phyloP scores from a whole-genome alignment of 108 stramenopile species.

The Pinguiococcus pyrenoidosus region DNA sequence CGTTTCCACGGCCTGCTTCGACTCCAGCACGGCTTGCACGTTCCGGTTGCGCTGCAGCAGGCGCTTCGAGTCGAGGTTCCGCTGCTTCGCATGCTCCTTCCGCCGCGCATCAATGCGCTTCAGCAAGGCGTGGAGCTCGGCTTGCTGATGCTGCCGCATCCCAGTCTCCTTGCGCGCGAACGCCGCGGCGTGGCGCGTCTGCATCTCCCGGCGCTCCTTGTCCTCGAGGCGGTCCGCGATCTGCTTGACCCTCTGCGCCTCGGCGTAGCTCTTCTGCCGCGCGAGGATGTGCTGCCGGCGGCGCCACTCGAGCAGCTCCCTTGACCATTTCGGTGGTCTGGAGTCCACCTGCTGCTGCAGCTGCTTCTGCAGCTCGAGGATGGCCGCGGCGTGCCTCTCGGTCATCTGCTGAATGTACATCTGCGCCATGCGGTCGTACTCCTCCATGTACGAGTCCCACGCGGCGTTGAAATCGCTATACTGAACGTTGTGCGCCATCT shows the following conservation, averaged over 20 bases:
- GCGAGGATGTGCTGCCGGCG: constrained; percentile 45
- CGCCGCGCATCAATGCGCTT: constrained; percentile 50
- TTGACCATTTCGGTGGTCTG: constrained; percentile 47
- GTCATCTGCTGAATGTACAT: constrained; percentile 58
- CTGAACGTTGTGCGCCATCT: constrained; percentile 56
- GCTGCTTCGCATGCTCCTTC: constrained; percentile 50
- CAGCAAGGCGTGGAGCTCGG: constrained; percentile 35
- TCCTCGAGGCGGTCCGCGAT: constrained; percentile 49
- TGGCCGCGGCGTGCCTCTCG: constrained; percentile 38
- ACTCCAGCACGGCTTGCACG: constrained; percentile 49
- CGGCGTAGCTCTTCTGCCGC: constrained; percentile 46
- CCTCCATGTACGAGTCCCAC: constrained; percentile 52
- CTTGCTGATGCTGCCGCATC: constrained; percentile 47
- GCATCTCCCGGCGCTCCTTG: constrained; percentile 38
- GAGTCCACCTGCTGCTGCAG: constrained; percentile 35
- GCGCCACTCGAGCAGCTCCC: constrained; percentile 49
- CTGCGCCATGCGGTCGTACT: constrained; percentile 53
- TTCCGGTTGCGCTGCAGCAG: constrained; percentile 59
- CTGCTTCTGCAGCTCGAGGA: constrained; percentile 41
- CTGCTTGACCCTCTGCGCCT: constrained; percentile 46
- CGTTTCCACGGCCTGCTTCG: constrained; percentile 45
- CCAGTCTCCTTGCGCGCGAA: constrained; percentile 39
- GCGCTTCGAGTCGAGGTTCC: constrained; percentile 49
- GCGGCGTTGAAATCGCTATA: constrained; percentile 46
- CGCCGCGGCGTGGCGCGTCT: constrained; percentile 18